A percentile compares a stretch with the other conserved stretches of the same genome.
Evolutionary conservation across 768 basidiomycete genomes (phyloP).

Genomic region (Kwoniella europaea): DNA sequence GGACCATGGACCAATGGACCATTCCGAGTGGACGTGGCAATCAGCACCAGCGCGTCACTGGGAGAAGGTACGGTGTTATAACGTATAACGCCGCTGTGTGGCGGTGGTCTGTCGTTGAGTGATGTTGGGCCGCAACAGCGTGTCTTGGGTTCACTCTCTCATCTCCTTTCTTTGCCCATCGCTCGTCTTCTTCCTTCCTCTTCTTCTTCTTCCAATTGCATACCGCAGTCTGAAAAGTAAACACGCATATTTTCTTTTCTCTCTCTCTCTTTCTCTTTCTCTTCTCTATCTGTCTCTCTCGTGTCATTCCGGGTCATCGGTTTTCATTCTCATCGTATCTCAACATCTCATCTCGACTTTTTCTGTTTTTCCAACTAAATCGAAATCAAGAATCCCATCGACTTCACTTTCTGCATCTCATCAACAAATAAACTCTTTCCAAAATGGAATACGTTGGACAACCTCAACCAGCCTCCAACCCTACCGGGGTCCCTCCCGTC

Average conservation of each 20-base stretch:
- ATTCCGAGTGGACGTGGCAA: constrained; percentile 22
- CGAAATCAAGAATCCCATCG: not conserved
- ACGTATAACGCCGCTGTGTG: constrained; percentile 5
- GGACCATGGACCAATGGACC: not conserved
- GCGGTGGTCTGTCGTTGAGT: constrained; percentile 10
- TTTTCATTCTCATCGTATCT: constrained; percentile 56
- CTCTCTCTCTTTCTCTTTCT: constrained; percentile 31
- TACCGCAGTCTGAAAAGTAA: constrained; percentile 6
- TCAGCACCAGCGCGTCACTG: constrained; percentile 17
- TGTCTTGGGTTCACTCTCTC: constrained; percentile 5
- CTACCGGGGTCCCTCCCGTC: not conserved
- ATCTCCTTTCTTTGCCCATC: constrained; percentile 2
- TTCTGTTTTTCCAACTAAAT: constrained; percentile 53
- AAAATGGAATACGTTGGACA: constrained; percentile 19
- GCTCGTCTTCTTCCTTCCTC: constrained; percentile 2
- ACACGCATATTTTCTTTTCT: constrained; percentile 11
- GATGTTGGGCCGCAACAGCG: not conserved
- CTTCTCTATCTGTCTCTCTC: constrained; percentile 48
- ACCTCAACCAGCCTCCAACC: constrained; percentile 19
- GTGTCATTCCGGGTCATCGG: too few species aligned
- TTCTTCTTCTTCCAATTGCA: not conserved
- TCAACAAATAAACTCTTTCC: constrained; percentile 18
- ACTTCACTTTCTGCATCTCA: constrained; percentile 59
- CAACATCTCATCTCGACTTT: constrained; percentile 60
- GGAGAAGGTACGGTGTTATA: not conserved